Base-by-base conservation (phyloP, 2,329 filamentous ascomycete genomes). In the Didymella exigua region DNA sequence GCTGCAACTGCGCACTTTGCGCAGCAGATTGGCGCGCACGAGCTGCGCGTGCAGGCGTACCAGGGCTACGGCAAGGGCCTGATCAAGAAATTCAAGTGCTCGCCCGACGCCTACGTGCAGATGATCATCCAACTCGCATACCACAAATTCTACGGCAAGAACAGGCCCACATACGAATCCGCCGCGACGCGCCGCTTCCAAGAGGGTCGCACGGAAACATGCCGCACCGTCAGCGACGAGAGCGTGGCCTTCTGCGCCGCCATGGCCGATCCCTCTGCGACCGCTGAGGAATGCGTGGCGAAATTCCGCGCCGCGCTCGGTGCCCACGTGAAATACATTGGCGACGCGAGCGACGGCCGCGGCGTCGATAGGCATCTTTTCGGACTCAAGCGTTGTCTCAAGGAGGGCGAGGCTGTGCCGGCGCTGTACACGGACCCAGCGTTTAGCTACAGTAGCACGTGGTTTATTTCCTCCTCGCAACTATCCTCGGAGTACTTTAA, bases 51-150 rank as follows among this genome's bases (percentile, higher is more conserved):
- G 2, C 93, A 98, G 76, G 90, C 92, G 24, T 99, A 96, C 82
- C 93, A 98, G 78, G 93, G 89, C 68, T 99, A 99, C 76, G 95
- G 95, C 75, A 99, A 99, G 82, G 92, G 91, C 23, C 82, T 99
- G 59, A 98, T 99, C 83, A 99, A 99, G 87, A 96, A 96, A 78
- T 98, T 99, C 87, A 96, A 92, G 81, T 96, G 91, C 85, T 96
- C 90, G 23, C 95, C 95, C 26, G 96, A 99, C 70, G 95, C 93
- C 27, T 99, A 96, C 76, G 92, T 98, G 36, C 95, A 99, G 79
- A 95, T 99, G 91, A 81, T 97, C 75, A 99, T 99, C 75, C 95
- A 99, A 78, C 86, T 98, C 48, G 95, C 95, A 33, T 99, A 99
- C 83, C 89, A 88, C 84, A 98, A 98, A 81, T 97, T 99, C 91